These are phyloP conservation scores for Eucalyptus cloeziana DNA, from an alignment of 345 rosid species.

Conservation along the genomic window DNA sequence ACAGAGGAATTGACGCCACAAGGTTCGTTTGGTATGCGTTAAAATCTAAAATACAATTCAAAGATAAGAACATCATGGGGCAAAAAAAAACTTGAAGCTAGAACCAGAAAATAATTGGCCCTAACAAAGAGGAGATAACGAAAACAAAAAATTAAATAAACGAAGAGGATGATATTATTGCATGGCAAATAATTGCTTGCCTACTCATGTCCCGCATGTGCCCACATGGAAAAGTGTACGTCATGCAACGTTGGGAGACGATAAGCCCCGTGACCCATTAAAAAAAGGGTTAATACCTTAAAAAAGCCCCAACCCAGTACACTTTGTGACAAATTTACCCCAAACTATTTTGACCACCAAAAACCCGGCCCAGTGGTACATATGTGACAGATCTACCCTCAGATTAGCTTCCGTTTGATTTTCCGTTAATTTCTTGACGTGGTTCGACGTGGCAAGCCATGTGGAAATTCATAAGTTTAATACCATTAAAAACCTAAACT, in stretches of 20 bases:
- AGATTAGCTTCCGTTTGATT: too few species aligned
- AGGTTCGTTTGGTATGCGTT: neutral
- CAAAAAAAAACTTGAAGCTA: neutral
- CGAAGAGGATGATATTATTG: neutral
- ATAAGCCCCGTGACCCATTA: neutral
- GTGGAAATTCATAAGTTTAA: too few species aligned
- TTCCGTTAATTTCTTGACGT: too few species aligned
- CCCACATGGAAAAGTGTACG: neutral
- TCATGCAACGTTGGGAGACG: too few species aligned
- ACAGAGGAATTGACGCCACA: neutral
- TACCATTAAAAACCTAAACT: too few species aligned
- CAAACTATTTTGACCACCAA: too few species aligned
- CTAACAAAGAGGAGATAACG: neutral
- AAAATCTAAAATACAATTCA: neutral
- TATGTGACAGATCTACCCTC: too few species aligned
- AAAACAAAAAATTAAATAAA: neutral
- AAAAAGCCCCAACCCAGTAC: too few species aligned
- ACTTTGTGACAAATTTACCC: too few species aligned
- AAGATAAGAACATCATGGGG: neutral
- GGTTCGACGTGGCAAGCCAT: too few species aligned
- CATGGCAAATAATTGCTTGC: neutral
- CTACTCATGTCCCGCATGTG: neutral
- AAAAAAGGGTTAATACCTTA: too few species aligned
- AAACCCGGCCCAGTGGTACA: too few species aligned
- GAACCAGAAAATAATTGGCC: neutral